A percentile compares a stretch with the other conserved stretches of the same genome.
Evolutionary conservation across 257 asterid species (phyloP).

Genomic region (Nicotiana obtusifolia): DNA sequence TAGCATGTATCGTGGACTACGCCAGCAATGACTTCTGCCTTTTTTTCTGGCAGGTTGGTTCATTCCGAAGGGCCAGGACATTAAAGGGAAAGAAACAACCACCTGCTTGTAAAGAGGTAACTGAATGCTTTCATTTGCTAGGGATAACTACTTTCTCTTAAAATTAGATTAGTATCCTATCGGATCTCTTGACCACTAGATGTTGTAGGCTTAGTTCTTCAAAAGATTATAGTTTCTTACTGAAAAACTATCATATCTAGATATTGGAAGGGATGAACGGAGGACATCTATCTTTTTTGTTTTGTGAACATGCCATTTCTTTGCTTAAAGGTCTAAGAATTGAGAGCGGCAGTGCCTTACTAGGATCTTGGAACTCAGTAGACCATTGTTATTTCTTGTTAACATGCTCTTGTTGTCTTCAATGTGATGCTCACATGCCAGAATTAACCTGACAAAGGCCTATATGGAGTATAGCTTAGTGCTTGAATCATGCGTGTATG

Average conservation of each 20-base stretch:
- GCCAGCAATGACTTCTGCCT: conserved; percentile 5
- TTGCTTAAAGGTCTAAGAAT: background rate
- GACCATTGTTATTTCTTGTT: background rate
- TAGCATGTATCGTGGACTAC: background rate
- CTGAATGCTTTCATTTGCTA: background rate
- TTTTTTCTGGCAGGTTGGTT: conserved; percentile 56
- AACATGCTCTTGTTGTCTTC: background rate
- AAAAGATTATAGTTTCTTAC: background rate
- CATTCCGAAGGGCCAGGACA: conserved; percentile 57
- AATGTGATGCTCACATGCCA: background rate
- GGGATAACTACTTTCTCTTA: background rate
- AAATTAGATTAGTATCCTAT: background rate
- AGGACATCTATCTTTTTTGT: background rate
- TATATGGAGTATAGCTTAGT: background rate
- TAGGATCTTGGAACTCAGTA: background rate
- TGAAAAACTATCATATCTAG: background rate
- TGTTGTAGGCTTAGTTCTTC: background rate
- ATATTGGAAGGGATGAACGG: background rate
- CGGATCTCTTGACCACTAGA: background rate
- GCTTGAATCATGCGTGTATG: conserved; percentile 4
- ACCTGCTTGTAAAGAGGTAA: conserved; percentile 75
- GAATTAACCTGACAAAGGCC: background rate
- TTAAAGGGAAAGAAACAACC: conserved; percentile 59
- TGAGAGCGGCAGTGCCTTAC: background rate
- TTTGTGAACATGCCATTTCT: background rate